Conservation (phyloP, 1,139 yeast species). For the Yamadazyma dendronema region DNA sequence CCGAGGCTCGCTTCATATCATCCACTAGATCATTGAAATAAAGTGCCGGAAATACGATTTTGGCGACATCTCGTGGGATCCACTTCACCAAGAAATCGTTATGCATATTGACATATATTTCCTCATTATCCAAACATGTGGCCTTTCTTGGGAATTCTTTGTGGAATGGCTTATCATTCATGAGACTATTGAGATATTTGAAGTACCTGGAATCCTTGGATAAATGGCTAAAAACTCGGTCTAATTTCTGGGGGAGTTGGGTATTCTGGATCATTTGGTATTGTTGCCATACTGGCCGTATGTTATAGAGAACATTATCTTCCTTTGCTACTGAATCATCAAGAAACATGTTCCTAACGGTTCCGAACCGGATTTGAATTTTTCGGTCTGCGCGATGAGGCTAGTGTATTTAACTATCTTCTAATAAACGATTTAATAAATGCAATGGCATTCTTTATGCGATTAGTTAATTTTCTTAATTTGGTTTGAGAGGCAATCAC, state of each 20-base stretch:
- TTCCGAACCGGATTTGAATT: conserved; percentile 7
- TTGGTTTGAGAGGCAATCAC: conserved; percentile 24
- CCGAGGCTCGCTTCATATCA: conserved; percentile 10
- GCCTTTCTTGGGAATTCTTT: conserved; percentile 35
- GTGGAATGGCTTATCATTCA: conserved; percentile 27
- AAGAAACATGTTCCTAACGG: conserved; percentile 8
- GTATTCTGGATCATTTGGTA: conserved; percentile 8
- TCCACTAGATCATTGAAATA: conserved; percentile 24
- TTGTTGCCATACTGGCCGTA: conserved; percentile 1
- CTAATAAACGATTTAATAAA: conserved; percentile 4
- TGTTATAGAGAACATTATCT: conserved; percentile 14
- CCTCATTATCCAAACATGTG: conserved; percentile 33
- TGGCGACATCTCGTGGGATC: conserved; percentile 27
- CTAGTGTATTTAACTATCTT: conserved; percentile 1
- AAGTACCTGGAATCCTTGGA: conserved; percentile 25
- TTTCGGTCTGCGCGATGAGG: background rate
- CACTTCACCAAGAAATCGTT: conserved; percentile 29
- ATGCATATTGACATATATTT: conserved; percentile 29
- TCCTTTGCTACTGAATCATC: conserved; percentile 17
- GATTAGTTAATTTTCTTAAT: conserved; percentile 16
- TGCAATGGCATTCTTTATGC: conserved; percentile 6
- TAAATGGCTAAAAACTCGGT: conserved; percentile 3
- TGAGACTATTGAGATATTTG: conserved; percentile 19
- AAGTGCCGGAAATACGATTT: conserved; percentile 24
- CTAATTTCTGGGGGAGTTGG: conserved; percentile 7